Conservation (phyloP, 805 yeast species). For the Schwanniomyces occidentalis region DNA sequence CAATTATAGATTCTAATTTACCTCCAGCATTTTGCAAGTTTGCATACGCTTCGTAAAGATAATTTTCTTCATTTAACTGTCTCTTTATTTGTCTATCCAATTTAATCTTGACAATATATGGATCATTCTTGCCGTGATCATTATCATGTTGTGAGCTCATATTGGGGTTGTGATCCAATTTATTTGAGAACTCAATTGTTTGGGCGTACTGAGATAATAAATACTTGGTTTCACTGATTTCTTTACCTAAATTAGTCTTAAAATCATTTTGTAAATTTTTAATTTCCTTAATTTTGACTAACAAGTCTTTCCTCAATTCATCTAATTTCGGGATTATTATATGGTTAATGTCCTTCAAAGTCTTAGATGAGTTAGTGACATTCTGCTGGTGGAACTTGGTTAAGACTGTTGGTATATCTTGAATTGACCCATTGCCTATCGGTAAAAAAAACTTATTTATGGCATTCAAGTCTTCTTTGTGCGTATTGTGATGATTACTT, state of each 20-base stretch:
- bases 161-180: slow-evolving; percentile 26
- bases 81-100: slow-evolving; percentile 76
- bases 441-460: slow-evolving; percentile 65
- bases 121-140: slow-evolving; percentile 64
- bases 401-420: slow-evolving; percentile 74
- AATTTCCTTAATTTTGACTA: slow-evolving; percentile 85
- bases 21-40: slow-evolving; percentile 87
- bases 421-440: slow-evolving; percentile 69
- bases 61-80: slow-evolving; percentile 82
- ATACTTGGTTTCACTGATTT: slow-evolving; percentile 39
- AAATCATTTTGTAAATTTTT: slow-evolving; percentile 81
- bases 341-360: slow-evolving; percentile 50
- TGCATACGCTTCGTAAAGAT: slow-evolving; percentile 81
- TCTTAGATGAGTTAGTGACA: slow-evolving; percentile 35
- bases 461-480: slow-evolving; percentile 32
- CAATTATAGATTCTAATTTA: slow-evolving; percentile 83
- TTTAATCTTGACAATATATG: slow-evolving; percentile 69
- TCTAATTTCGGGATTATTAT: slow-evolving; percentile 56
- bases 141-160: slow-evolving; percentile 24
- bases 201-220: slow-evolving; percentile 51
- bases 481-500: slow-evolving; percentile 11
- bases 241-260: slow-evolving; percentile 70
- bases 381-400: slow-evolving; percentile 49
- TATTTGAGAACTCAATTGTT: slow-evolving; percentile 64
- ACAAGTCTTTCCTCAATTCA: slow-evolving; percentile 65